A percentile compares a stretch with the other conserved stretches of the same genome.
phyloP scores from a whole-genome alignment of 1,284 basidiomycete species.

The Ceratobasidium sp. region DNA sequence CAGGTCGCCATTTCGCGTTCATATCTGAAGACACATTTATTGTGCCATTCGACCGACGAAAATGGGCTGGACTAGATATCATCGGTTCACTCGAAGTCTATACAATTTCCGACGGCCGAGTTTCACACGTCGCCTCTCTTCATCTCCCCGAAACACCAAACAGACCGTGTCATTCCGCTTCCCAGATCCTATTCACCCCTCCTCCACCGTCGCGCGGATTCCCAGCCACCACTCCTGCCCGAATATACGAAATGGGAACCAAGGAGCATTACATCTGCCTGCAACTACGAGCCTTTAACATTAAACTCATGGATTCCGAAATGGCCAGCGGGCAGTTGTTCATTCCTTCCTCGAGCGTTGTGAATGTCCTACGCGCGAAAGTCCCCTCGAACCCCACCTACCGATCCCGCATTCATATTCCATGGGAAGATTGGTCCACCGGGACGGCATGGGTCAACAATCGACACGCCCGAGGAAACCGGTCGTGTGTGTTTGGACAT shows the following conservation, averaged over 20 bases:
- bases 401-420: not conserved
- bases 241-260: constrained; percentile 29
- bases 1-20: constrained; percentile 16
- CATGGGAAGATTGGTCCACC: constrained; percentile 25
- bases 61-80: not conserved
- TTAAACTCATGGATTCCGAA: not conserved
- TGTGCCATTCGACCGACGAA: not conserved
- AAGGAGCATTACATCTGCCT: constrained; percentile 4
- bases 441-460: constrained; percentile 15
- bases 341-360: not conserved
- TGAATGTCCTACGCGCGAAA: not conserved
- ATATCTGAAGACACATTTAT: constrained; percentile 5
- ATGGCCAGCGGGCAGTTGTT: constrained; percentile 7
- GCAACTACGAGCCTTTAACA: constrained; percentile 11
- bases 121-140: constrained; percentile 17
- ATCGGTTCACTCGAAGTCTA: constrained; percentile 26
- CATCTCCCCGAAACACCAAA: constrained; percentile 7
- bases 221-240: not conserved
- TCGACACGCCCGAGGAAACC: not conserved
- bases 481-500: not conserved
- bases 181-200: not conserved
- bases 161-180: constrained; percentile 1
- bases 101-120: not conserved
- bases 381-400: not conserved
- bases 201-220: not conserved